These are phyloP conservation scores for Paramarasmius palmivorus DNA, from an alignment of 1,284 basidiomycete species.

Conservation along the genomic window DNA sequence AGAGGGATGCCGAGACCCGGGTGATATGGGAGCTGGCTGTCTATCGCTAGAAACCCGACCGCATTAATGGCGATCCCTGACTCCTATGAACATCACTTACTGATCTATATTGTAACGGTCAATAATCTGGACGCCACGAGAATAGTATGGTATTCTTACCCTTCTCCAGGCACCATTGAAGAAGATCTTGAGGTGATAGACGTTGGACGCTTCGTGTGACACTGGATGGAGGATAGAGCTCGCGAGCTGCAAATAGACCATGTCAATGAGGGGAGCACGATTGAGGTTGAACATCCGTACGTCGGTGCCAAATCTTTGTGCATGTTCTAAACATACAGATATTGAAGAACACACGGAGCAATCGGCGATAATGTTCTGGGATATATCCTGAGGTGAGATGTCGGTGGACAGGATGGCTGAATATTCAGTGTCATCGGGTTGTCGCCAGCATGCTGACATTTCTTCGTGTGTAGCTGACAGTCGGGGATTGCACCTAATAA, in stretches of 20 bases:
- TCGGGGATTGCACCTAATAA: conserved; percentile 4
- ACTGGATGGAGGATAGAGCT: conserved; percentile 24
- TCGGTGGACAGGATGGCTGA: conserved; percentile 9
- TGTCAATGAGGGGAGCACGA: neutral
- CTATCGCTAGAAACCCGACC: conserved; percentile 50
- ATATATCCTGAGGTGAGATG: conserved; percentile 62
- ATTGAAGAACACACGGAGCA: conserved; percentile 92
- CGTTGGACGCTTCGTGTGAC: conserved; percentile 20
- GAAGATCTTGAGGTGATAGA: conserved; percentile 52
- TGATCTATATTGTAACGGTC: conserved; percentile 30
- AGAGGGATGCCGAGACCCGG: conserved; percentile 50
- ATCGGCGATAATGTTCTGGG: conserved; percentile 85
- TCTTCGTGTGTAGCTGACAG: conserved; percentile 38
- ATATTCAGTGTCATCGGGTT: conserved; percentile 26
- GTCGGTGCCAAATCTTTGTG: conserved; percentile 62
- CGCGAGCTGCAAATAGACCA: conserved; percentile 24
- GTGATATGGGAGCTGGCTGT: conserved; percentile 70
- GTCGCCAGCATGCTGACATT: conserved; percentile 52
- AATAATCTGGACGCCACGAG: neutral
- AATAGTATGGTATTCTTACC: conserved; percentile 42
- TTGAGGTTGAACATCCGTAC: conserved; percentile 42
- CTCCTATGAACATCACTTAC: conserved; percentile 25
- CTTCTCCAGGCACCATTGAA: conserved; percentile 73
- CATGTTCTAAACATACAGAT: conserved; percentile 79
- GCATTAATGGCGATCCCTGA: neutral